Evolutionary conservation across 2,329 filamentous ascomycete genomes (phyloP).

Genomic region (Juglanconis juglandina): DNA sequence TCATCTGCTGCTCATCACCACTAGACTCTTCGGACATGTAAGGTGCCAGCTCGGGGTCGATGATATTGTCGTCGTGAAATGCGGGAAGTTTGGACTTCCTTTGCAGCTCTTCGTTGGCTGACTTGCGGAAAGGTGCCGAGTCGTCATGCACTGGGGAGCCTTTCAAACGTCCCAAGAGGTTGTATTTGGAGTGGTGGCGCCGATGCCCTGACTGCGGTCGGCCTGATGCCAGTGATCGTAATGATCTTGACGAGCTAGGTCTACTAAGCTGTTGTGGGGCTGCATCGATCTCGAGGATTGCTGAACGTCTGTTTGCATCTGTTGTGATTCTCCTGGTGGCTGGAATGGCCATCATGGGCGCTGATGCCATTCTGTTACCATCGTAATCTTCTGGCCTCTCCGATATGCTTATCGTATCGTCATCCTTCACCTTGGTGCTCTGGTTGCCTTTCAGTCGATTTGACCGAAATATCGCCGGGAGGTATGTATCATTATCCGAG

Average conservation of each 20-base stretch:
- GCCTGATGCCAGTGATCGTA: conserved; percentile 67
- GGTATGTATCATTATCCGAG: conserved; percentile 71
- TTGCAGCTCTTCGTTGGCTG: conserved; percentile 61
- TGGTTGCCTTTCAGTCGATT: conserved; percentile 44
- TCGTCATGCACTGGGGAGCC: conserved; percentile 61
- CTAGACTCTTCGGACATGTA: conserved; percentile 97
- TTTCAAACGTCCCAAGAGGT: conserved; percentile 74
- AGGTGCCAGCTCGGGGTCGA: conserved; percentile 90
- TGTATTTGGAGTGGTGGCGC: conserved; percentile 83
- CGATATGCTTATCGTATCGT: conserved; percentile 37
- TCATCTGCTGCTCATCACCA: conserved; percentile 87
- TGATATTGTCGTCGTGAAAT: conserved; percentile 98
- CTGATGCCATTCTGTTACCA: conserved; percentile 54
- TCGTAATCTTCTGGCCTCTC: conserved; percentile 42
- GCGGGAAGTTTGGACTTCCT: conserved; percentile 71
- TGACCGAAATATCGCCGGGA: conserved; percentile 60
- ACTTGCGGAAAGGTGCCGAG: conserved; percentile 80
- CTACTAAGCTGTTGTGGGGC: conserved; percentile 66
- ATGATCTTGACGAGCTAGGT: conserved; percentile 89
- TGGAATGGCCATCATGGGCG: conserved; percentile 69
- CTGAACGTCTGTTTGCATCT: conserved; percentile 74
- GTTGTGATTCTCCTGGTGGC: conserved; percentile 58
- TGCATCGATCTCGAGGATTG: conserved; percentile 84
- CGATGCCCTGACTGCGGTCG: conserved; percentile 80
- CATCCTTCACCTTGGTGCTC: conserved; percentile 32